A percentile compares a stretch with the other conserved stretches of the same genome.
Evolutionary conservation across 1,284 basidiomycete genomes (phyloP).

Genomic region (Cerrena zonata): DNA sequence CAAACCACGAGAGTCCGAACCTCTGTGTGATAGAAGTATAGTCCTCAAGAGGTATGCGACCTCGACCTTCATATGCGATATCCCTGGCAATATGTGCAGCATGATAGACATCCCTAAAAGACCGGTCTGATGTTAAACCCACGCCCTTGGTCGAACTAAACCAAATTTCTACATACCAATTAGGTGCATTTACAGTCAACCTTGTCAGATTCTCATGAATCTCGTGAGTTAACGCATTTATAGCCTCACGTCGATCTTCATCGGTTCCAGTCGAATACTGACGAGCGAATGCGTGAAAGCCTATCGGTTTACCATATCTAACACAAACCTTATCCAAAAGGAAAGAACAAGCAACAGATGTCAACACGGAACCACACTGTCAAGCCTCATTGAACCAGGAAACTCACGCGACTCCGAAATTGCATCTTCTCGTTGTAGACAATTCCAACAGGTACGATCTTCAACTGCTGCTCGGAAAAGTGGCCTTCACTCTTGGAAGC

Average conservation of each 20-base stretch:
- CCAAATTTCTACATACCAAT: slow-evolving; percentile 60
- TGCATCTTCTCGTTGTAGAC: slow-evolving; percentile 91
- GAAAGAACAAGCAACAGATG: slow-evolving; percentile 7
- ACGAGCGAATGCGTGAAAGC: slow-evolving; percentile 65
- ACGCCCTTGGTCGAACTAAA: no score
- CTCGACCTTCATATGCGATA: slow-evolving; percentile 75
- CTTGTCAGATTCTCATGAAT: slow-evolving; percentile 67
- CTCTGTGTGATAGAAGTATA: slow-evolving; percentile 79
- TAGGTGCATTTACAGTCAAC: slow-evolving; percentile 83
- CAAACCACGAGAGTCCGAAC: slow-evolving; percentile 34
- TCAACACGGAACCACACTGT: no score
- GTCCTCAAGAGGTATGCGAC: slow-evolving; percentile 64
- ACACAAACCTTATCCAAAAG: neutral
- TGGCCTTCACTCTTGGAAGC: slow-evolving; percentile 18
- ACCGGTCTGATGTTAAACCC: no score
- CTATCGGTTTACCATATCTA: slow-evolving; percentile 79
- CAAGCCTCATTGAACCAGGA: slow-evolving; percentile 9
- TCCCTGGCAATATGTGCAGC: slow-evolving; percentile 81
- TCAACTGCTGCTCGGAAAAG: slow-evolving; percentile 21
- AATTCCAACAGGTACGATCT: slow-evolving; percentile 79
- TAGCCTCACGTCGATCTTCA: slow-evolving; percentile 63
- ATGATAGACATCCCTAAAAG: slow-evolving; percentile 74
- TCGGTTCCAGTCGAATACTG: slow-evolving; percentile 66
- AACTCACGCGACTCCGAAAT: slow-evolving; percentile 73
- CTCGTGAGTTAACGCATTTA: slow-evolving; percentile 71